Percentiles rank a stretch among this genome's conserved stretches.
These are phyloP conservation scores for Phytophthora agathidicida DNA, from an alignment of 352 stramenopile genomes.

Conservation along the genomic window DNA sequence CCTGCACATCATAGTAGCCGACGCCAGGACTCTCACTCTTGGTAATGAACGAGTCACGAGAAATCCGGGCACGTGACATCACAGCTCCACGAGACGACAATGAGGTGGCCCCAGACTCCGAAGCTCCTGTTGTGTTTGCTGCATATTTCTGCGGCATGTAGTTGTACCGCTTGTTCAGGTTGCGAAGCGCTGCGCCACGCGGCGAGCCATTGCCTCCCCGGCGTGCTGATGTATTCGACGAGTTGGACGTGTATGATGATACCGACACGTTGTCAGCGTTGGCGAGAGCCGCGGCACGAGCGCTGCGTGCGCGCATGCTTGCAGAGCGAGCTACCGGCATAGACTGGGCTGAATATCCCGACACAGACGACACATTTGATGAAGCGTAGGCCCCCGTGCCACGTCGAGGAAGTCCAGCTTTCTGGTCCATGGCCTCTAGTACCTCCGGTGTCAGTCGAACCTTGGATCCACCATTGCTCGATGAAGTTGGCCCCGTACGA, in stretches of 20 bases:
- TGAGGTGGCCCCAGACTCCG: conserved; percentile 51
- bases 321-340: conserved; percentile 38
- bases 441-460: conserved; percentile 62
- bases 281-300: conserved; percentile 30
- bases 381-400: conserved; percentile 53
- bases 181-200: conserved; percentile 51
- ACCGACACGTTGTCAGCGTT: conserved; percentile 62
- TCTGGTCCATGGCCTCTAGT: conserved; percentile 63
- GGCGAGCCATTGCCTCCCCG: conserved; percentile 32
- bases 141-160: conserved; percentile 72
- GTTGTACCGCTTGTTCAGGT: conserved; percentile 69
- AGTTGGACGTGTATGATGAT: conserved; percentile 62
- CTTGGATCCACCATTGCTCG: conserved; percentile 35
- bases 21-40: conserved; percentile 76
- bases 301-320: conserved; percentile 37
- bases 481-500: conserved; percentile 15
- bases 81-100: conserved; percentile 73
- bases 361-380: conserved; percentile 73
- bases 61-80: conserved; percentile 65
- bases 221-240: conserved; percentile 41
- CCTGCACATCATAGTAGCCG: conserved; percentile 80
- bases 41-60: conserved; percentile 74
- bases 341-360: conserved; percentile 57
- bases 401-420: conserved; percentile 53
- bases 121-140: conserved; percentile 32